Base-by-base conservation (phyloP, 176 grass and related monocot species). In the Rhipidocladum racemiflorum region DNA sequence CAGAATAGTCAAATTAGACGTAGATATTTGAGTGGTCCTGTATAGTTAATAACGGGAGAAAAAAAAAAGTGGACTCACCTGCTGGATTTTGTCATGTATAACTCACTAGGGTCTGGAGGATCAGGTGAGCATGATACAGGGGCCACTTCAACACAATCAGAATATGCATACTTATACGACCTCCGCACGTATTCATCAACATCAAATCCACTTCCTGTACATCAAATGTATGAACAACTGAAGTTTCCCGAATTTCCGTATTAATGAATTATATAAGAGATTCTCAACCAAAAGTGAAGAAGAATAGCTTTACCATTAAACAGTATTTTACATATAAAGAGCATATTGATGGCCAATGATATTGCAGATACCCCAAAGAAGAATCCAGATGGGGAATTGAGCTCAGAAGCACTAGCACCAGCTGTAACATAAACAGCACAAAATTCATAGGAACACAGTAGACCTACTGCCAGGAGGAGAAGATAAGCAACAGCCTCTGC, bases 301-400 rank as follows among this genome's bases (percentile, higher is more conserved):
- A 48, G 12, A 64, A 64, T 23, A 70, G 66, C 40, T 28, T 88
- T 99, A 99, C 96, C 96, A 90, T 89, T 95, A 55, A 99, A 99
- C 57, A 99, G 82, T 84, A 99, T 93, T 91, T 92, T 95, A 78
- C 96, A 95, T 81, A 99, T 95, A 76, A 99, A 99, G 51, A 99
- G 89, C 91, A 95, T 99, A 82, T 99, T 99, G 63, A 99, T 99
- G 44, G 96, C 92, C 83, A 99, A 80, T 82, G 96, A 90, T 84
- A 99, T 95, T 75, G 89, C 92, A 73, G 96, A 99, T 24, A 99
- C 80, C 54, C 92, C 96, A 77, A 99, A 99, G 91, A 99, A 99
- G 64, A 99, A 99, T 45, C 92, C 96, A 70, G 96, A 95, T 69
- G 96, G 85, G 78, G 93, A 93, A 85, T 93, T 93, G 72, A 92